Percentiles rank a stretch among this genome's conserved stretches.
Conservation (phyloP, 805 yeast genomes). For the Candida suzukii region DNA sequence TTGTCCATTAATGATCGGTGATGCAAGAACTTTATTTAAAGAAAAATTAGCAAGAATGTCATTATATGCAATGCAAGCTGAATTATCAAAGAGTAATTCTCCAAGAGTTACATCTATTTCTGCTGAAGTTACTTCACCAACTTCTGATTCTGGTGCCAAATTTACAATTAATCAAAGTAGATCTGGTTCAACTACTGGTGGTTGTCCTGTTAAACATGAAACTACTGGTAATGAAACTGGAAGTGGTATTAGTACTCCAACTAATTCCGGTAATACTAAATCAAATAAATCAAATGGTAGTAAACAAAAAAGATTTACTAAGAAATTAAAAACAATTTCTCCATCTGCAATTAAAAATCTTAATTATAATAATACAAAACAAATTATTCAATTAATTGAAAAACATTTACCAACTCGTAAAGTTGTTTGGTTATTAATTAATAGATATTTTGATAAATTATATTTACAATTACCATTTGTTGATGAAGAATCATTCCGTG, state of each 20-base stretch:
- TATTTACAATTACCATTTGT: slow-evolving; percentile 63
- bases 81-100: slow-evolving; percentile 11
- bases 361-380: slow-evolving; percentile 33
- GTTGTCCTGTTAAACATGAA: background rate
- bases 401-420: slow-evolving; percentile 46
- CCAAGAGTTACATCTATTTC: slow-evolving; percentile 19
- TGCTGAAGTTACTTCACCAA: slow-evolving; percentile 11
- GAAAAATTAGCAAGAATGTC: slow-evolving; percentile 26
- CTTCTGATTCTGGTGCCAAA: background rate
- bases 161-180: background rate
- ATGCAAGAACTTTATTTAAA: slow-evolving; percentile 30
- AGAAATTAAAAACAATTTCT: slow-evolving; percentile 19
- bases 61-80: slow-evolving; percentile 21
- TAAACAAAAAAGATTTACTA: slow-evolving; percentile 11
- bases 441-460: slow-evolving; percentile 50
- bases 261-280: background rate
- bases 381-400: slow-evolving; percentile 32
- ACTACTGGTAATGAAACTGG: background rate
- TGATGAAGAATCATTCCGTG: slow-evolving; percentile 48
- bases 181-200: background rate
- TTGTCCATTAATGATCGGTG: slow-evolving; percentile 41
- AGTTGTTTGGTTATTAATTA: slow-evolving; percentile 48
- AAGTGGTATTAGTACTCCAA: background rate
- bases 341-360: slow-evolving; percentile 27
- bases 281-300: background rate